Base-by-base conservation (phyloP, 2,329 filamentous ascomycete species). In the Podosphaera aphanis region DNA sequence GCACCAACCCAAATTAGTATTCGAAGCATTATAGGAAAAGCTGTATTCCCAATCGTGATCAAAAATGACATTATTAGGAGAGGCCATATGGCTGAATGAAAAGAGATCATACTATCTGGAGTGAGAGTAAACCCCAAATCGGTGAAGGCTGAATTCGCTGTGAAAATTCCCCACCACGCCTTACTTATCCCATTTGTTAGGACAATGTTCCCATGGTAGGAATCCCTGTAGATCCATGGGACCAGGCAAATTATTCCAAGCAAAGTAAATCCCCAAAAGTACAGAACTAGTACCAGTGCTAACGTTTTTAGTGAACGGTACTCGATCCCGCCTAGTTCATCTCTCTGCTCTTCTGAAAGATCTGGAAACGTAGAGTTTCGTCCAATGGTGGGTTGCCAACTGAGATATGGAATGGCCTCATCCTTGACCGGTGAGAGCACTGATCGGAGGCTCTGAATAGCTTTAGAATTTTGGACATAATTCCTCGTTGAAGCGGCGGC, bases 261-360 rank as follows among this genome's bases (percentile, higher is more conserved):
- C 1, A 86, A 55, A 55, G 85, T 83, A 55, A 93, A 94, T 0
- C 79, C 77, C 58, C 84, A 73, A 57, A 81, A 94, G 61, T 95
- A 98, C 6, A 64, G 65, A 2, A 81, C 69, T 18, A 95, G 66
- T 25, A 95, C 76, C 23, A 83, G 59, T 1, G 83, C 82, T 42
- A 98, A 64, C 2, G 84, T 83, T 60, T 93, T 92, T 49, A 98
- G 61, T 0, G 88, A 83, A 5, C 90, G 79, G 57, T 98, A 98
- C 60, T 98, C 90, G 51, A 98, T 93, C 18, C 90, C 90, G 10
- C 90, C 90, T 2, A 98, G 65, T 61, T 98, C 90, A 58, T 98
- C 86, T 52, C 90, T 74, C 62, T 98, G 85, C 51, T 90, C 84
- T 53, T 93, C 80, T 0, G 80, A 83, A 51, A 98, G 62, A 53